Conservation (phyloP, 2,329 filamentous ascomycete genomes). For the Calycina marina region DNA sequence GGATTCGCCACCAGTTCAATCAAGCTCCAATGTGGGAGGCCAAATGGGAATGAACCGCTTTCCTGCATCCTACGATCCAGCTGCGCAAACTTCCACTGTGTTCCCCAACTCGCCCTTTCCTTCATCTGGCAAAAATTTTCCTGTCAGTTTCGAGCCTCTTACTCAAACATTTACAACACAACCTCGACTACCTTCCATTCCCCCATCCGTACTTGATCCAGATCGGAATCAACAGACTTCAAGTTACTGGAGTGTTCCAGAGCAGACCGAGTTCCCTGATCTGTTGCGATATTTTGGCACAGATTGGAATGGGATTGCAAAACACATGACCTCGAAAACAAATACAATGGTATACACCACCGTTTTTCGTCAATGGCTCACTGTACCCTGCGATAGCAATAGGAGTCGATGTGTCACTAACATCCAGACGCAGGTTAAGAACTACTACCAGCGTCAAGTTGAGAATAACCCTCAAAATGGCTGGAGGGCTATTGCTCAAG, state of each 20-base stretch:
- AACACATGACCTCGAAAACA: conserved; percentile 72
- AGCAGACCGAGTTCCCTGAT: conserved; percentile 61
- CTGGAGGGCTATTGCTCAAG: conserved; percentile 43
- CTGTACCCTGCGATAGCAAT: conserved; percentile 16
- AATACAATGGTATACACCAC: conserved; percentile 57
- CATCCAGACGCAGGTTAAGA: conserved; percentile 41
- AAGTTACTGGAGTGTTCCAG: conserved; percentile 79
- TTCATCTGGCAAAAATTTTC: conserved; percentile 11
- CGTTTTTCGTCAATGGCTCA: conserved; percentile 19
- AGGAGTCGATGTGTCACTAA: conserved; percentile 21
- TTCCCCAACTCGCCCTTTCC: conserved; percentile 11
- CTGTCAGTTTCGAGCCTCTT: conserved; percentile 11
- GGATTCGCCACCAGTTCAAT: conserved; percentile 15
- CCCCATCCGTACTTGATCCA: conserved; percentile 15
- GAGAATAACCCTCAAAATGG: conserved; percentile 40
- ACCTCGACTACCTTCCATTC: conserved; percentile 18
- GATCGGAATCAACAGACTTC: conserved; percentile 40
- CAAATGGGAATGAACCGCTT: conserved; percentile 9
- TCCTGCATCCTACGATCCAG: conserved; percentile 14
- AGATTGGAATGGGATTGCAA: conserved; percentile 62
- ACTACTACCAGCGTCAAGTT: conserved; percentile 50
- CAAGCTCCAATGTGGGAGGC: conserved; percentile 8
- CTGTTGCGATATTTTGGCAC: conserved; percentile 63
- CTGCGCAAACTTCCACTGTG: conserved; percentile 6
- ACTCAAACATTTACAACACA: conserved; percentile 10